Evolutionary conservation across 2,329 filamentous ascomycete genomes (phyloP), one percentile per base, ranked within the genome.

Genomic region (Alternaria viburni): DNA sequence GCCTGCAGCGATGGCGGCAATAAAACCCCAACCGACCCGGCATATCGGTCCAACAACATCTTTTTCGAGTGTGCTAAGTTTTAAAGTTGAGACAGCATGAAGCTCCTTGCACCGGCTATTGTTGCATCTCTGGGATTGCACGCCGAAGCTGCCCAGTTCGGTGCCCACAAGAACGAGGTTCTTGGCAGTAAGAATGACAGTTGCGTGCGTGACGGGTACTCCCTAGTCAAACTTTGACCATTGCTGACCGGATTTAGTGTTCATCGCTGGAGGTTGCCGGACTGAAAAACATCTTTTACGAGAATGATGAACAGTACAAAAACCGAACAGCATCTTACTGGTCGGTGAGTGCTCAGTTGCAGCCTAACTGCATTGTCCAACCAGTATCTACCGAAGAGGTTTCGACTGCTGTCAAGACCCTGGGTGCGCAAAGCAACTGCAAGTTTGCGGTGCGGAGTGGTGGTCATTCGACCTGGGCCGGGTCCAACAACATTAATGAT

Each of bases 301-400:
- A 64, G 6, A 59, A 54, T 32, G 59, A 66, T 23, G 60, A 61
- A 21, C 55, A 64, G 21, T 74, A 74, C 54, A 51, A 56, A 7
- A 54, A 50, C 28, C 68, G 70, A 11, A 73, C 62, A 6, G 51
- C 45, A 4, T 74, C 70, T 10, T 75, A 75, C 61, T 75, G 66
- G 68, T 73, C 73, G 1, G 68, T 71, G 47, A 73, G 67, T 23
- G 69, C 73, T 12, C 72, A 72, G n/a, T 51, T 75, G 19, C 58
- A 43, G 1, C 78, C 77, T 6, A 62, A 60, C 51, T 80, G 77
- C 49, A 70, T 80, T 23, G 65, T 80, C 8, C 73, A 75, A 50
- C 76, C 76, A 4, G 54, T 51, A 7, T 69, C 67, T 23, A 74
- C 70, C 12, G 60, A 72, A 13, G 71, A 79, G 32, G 75, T 80